These are phyloP conservation scores for Mycena maculata DNA, from an alignment of 768 basidiomycete genomes.

Conservation along the genomic window DNA sequence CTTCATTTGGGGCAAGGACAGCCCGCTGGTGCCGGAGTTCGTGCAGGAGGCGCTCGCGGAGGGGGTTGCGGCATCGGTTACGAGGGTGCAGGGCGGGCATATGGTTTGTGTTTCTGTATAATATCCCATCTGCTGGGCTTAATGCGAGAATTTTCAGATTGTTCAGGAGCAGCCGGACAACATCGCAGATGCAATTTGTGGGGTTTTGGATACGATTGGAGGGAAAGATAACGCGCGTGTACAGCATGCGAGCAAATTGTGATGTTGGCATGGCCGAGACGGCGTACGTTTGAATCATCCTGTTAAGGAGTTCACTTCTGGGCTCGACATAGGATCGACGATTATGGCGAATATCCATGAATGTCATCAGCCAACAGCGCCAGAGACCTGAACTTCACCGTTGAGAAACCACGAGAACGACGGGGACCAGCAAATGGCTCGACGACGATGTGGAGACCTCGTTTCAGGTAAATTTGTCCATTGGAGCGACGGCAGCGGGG, in stretches of 20 bases:
- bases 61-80: constrained; percentile 41
- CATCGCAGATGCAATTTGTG: constrained; percentile 41
- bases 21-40: constrained; percentile 36
- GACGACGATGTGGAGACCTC: no score
- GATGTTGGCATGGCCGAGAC: neutral
- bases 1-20: constrained; percentile 24
- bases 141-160: constrained; percentile 32
- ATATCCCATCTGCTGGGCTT: neutral
- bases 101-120: constrained; percentile 34
- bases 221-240: no score
- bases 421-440: no score
- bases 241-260: neutral
- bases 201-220: constrained; percentile 28
- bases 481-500: no score
- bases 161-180: constrained; percentile 46
- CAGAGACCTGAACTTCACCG: no score
- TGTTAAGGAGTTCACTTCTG: no score
- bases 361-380: no score
- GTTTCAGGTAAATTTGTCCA: no score
- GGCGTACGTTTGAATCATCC: no score
- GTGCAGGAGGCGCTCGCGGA: constrained; percentile 43
- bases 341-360: no score
- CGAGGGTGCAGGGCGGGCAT: constrained; percentile 42
- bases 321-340: no score
- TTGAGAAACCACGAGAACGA: no score